Evolutionary conservation across 768 basidiomycete genomes (phyloP), one percentile per base, ranked within the genome.

Genomic region (Lentinula detonsa): DNA sequence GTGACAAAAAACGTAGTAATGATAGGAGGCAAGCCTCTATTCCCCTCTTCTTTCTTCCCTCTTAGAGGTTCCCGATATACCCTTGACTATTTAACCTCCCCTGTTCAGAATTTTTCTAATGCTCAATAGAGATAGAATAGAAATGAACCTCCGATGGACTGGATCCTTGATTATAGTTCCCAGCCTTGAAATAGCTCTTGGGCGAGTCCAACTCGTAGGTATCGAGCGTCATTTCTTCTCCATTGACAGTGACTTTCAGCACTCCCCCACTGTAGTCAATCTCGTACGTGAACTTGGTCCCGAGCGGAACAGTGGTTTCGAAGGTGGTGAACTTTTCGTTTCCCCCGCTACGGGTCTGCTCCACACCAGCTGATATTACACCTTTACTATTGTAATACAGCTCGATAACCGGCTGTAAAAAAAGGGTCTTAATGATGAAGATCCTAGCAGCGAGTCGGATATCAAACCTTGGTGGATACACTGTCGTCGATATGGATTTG

Each of bases 161-260:
- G 9, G 49, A 51, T 21, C 60, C 60, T 21, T 53, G 60, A 42
- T 61, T 61, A 53, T 61, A 61, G 31, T 54, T 61, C 6, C 60
- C 60, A 16, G 34, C 51, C 40, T 61, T 61, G 60, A 61, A 61
- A 54, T 61, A 61, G 33, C 60, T 61, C 18, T 35, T 28, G 4
- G 60, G 60, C 8, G n/a, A 35, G 42, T 61, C 60, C 50, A 53
- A 33, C n/a, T 37, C n/a, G 39, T 39, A 61, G 16, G 60, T 61
- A 46, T 39, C 35, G 31, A 54, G 60, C 9, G 60, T 61, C 34
- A 34, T n/a, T 28, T 54, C 53, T 7, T 40, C 51, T 5, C 60
- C 60, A 61, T 61, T 61, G 51, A 61, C 53, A 35, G 51, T 51
- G 18, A 61, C 51, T 43, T 61, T 53, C 13, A 61, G 28, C 23